Conservation (phyloP, 108 stramenopile genomes). For the Mediolabrus comicus region DNA sequence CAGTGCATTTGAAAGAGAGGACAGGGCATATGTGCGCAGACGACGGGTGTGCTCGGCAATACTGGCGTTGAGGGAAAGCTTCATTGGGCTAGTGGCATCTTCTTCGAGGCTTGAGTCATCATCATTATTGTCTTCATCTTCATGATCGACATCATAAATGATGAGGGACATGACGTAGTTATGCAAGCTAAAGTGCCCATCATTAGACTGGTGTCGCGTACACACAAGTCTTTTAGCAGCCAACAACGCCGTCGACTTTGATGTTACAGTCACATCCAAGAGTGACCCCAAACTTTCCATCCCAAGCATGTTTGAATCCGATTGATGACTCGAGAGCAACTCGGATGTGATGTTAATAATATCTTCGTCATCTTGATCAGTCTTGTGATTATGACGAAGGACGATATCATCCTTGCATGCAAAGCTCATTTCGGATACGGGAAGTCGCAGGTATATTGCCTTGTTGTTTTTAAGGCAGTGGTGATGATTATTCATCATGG, state of each 20-base stretch:
- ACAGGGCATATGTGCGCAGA: slow-evolving; percentile 53
- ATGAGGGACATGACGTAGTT: slow-evolving; percentile 58
- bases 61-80: slow-evolving; percentile 10
- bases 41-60: slow-evolving; percentile 29
- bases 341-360: slow-evolving; percentile 46
- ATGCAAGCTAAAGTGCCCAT: slow-evolving; percentile 34
- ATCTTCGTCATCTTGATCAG: slow-evolving; percentile 33
- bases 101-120: slow-evolving; percentile 35
- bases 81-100: slow-evolving; percentile 34
- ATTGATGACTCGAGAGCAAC: slow-evolving; percentile 48
- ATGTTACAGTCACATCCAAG: slow-evolving; percentile 65
- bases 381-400: slow-evolving; percentile 12
- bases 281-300: slow-evolving; percentile 63
- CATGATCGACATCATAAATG: slow-evolving; percentile 34
- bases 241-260: slow-evolving; percentile 34
- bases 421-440: slow-evolving; percentile 62
- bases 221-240: slow-evolving; percentile 34
- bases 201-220: slow-evolving; percentile 13
- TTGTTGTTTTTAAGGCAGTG: slow-evolving; percentile 5
- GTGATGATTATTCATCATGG: neutral
- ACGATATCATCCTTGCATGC: neutral
- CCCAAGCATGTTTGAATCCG: slow-evolving; percentile 60
- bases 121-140: slow-evolving; percentile 32
- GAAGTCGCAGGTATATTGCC: slow-evolving; percentile 30
- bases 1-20: slow-evolving; percentile 58